Evolutionary conservation across 352 stramenopile species (phyloP), one percentile per base, ranked within the genome.

Genomic region (Globisporangium sylvaticum): DNA sequence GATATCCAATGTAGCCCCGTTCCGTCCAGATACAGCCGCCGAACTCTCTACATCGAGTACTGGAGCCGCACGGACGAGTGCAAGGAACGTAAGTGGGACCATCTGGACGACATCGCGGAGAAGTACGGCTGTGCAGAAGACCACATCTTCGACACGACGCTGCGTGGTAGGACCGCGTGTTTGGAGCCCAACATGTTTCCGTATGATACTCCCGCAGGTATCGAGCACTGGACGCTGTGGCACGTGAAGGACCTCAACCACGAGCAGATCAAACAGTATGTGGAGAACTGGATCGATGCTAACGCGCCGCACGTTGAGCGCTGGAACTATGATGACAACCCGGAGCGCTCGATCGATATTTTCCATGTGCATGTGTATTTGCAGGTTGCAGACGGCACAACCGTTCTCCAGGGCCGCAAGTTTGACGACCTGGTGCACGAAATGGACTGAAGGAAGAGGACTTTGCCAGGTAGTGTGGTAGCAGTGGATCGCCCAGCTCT

Each of bases 291-390:
- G 88, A 95, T 95, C 64, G 81, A 94, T 52, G 83, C 84, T 20
- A 94, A 95, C 54, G 88, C 88, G 15, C 83, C 84, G 7, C 84
- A 92, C 60, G 84, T 94, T 22, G 62, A 79, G 46, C 67, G 72
- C 24, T 95, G 88, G 88, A 95, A 95, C 75, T 95, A 95, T 72
- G 88, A 95, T 72, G 88, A 95, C 74, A 95, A 95, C 62, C 83
- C 86, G 55, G 86, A 95, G 68, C 84, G 88, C 29, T 95, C 88
- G 4, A 95, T 95, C 82, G 79, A 93, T 67, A 94, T 95, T 68
- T 95, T 94, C 76, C 88, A 95, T 68, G 88, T 95, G n/a, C 88
- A 95, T 75, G 88, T 95, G 69, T 95, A 94, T 73, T 79, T 95
- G 52, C 88, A 94, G 78, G 86, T 94, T 50, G 65, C 69, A 8